Percentiles rank a stretch among this genome's conserved stretches.
phyloP scores from a whole-genome alignment of 225 moss, liverwort and hornwort genomes.

The Lunularia cruciata region DNA sequence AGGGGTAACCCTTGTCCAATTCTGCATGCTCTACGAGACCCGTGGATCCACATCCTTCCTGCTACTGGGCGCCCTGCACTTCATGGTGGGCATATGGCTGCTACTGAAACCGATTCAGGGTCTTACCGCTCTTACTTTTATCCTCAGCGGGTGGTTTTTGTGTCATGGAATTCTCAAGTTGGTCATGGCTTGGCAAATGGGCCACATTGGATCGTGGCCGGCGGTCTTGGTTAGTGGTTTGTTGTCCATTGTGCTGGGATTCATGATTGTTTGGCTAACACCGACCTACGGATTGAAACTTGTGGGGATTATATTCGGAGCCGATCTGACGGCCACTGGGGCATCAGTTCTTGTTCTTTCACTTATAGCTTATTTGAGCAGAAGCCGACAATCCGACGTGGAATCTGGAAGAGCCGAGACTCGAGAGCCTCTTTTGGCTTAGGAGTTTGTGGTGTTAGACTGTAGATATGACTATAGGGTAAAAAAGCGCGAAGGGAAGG shows the following conservation, averaged over 20 bases:
- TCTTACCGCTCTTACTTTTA: conserved; percentile 50
- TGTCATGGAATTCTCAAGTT: conserved; percentile 75
- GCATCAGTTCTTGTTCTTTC: conserved; percentile 60
- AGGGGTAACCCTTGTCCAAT: conserved; percentile 78
- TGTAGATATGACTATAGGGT: too few relatives aligned
- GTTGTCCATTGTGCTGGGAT: conserved; percentile 62
- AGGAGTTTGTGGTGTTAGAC: too few relatives aligned
- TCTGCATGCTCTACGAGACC: conserved; percentile 64
- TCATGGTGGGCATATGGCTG: conserved; percentile 70
- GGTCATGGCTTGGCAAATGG: conserved; percentile 79
- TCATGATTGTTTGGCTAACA: conserved; percentile 62
- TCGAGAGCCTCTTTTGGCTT: conserved; percentile 12
- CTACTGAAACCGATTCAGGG: conserved; percentile 66
- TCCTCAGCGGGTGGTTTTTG: conserved; percentile 81
- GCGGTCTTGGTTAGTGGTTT: conserved; percentile 78
- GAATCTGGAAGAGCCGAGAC: conserved; percentile 10
- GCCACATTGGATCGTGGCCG: conserved; percentile 67
- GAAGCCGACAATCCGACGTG: conserved; percentile 8
- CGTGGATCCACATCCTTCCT: conserved; percentile 70
- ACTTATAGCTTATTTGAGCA: conserved; percentile 55
- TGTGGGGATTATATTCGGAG: conserved; percentile 73
- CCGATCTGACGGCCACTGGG: conserved; percentile 68
- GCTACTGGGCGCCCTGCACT: conserved; percentile 75
- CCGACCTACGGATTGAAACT: conserved; percentile 67
- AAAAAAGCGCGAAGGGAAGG: too few relatives aligned